Evolutionary conservation across 2,329 filamentous ascomycete species (phyloP), one percentile per base, ranked within the genome.

Genomic region (Capronia americana): DNA sequence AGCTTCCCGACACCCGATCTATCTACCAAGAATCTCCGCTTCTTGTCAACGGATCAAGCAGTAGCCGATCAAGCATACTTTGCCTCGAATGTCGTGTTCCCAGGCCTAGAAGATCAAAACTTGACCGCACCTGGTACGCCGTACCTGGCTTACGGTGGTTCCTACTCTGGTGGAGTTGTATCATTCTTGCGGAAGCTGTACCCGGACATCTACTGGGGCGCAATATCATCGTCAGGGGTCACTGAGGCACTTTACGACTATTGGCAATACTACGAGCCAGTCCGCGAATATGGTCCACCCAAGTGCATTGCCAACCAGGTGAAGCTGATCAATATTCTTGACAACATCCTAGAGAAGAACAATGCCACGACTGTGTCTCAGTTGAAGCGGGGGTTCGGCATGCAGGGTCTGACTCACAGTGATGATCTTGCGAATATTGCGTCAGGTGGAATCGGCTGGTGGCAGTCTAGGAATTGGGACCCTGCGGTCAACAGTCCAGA

Each of bases 31-130:
- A 93, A 86, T 72, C 79, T 96, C 69, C 88, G 92, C 2, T 96
- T 95, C 81, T 80, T 96, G 73, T 90, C 91, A 0, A 95, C 92
- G 0, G 90, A 93, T 72, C 92, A 96, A 76, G 88, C 92, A 0
- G 76, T 96, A 46, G 92, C 92, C 7, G 92, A 96, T 75, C 87
- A 89, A 51, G 91, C 88, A 1, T 96, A 92, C 77, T 96, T 96
- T 78, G 91, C 92, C 0, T 79, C 86, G 67, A 85, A 95, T 70
- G 83, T 93, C 48, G 81, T 87, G 58, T 93, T 93, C 67, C 82
- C 86, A 0, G 91, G 91, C 0, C 78, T 93, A 4, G 88, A 91
- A 74, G 78, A 91, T 68, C 74, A 85, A 26, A 84, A 92, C 69
- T 78, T 95, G 44, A 92, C 86, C 0, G 86, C 91, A 0, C 80